These are phyloP conservation scores for Yarrowia sp. DNA, from an alignment of 805 yeast species.

Conservation along the genomic window DNA sequence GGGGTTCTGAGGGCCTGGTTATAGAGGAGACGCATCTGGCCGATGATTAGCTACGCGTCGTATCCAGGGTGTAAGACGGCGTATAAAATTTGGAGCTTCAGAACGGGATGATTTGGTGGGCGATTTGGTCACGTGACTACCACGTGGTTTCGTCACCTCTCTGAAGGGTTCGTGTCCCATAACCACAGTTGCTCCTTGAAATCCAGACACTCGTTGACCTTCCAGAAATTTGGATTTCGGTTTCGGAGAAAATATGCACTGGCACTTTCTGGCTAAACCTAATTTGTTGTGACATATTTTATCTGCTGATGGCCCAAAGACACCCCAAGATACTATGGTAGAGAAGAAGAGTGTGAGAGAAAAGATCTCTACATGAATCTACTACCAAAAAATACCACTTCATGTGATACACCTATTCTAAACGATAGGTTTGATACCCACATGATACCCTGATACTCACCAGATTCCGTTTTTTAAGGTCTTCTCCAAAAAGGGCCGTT, in stretches of 20 bases:
- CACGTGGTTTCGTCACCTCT: too few relatives aligned
- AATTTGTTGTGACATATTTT: not conserved
- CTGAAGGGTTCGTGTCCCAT: too few relatives aligned
- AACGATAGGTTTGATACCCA: not conserved
- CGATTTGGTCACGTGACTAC: not conserved
- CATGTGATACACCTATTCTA: not conserved
- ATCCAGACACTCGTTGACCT: slow-evolving; percentile 6
- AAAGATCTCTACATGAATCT: too few relatives aligned
- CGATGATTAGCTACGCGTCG: slow-evolving; percentile 8
- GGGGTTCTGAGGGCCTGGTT: not conserved
- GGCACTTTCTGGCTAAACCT: not conserved
- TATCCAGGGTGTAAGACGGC: too few relatives aligned
- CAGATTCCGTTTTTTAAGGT: not conserved
- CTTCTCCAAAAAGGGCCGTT: slow-evolving; percentile 3
- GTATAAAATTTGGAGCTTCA: too few relatives aligned
- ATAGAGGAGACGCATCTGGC: not conserved
- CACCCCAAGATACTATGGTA: too few relatives aligned
- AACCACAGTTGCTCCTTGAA: too few relatives aligned
- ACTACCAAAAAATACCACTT: not conserved
- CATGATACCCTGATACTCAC: not conserved
- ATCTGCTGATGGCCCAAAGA: not conserved
- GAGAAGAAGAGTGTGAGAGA: too few relatives aligned
- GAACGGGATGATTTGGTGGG: too few relatives aligned
- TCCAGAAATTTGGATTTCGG: not conserved
- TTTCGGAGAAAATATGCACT: slow-evolving; percentile 21